Conservation (phyloP, 768 basidiomycete species). For the Pisolithus sp. region DNA sequence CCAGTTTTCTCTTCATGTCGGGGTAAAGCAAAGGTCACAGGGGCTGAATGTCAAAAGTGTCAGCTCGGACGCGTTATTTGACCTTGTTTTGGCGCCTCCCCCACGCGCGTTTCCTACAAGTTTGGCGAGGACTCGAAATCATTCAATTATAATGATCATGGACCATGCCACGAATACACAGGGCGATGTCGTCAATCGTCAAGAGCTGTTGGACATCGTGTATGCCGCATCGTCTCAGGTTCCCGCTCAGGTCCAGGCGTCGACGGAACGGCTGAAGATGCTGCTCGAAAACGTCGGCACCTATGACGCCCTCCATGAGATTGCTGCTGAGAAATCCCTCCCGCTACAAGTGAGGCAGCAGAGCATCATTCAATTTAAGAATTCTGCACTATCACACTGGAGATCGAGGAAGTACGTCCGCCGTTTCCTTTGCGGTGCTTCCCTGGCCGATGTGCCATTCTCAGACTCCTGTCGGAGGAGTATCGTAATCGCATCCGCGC, state of each 20-base stretch:
- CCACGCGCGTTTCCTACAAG: not conserved
- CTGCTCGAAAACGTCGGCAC: constrained; percentile 64
- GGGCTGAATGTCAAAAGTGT: not conserved
- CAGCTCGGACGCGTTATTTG: constrained; percentile 42
- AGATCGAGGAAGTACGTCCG: constrained; percentile 59
- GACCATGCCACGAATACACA: constrained; percentile 6
- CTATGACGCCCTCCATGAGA: constrained; percentile 65
- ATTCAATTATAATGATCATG: constrained; percentile 15
- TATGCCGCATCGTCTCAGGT: constrained; percentile 69
- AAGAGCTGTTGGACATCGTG: constrained; percentile 64
- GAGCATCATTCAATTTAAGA: constrained; percentile 88
- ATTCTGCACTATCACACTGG: constrained; percentile 70
- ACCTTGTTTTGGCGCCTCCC: constrained; percentile 19
- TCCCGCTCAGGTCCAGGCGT: constrained; percentile 42
- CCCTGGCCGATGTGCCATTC: constrained; percentile 7
- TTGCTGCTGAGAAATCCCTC: constrained; percentile 55
- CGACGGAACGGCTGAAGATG: constrained; percentile 55
- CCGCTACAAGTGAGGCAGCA: constrained; percentile 68
- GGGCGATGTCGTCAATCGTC: constrained; percentile 41
- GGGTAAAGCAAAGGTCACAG: not conserved
- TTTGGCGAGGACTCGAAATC: not conserved
- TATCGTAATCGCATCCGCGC: constrained; percentile 60
- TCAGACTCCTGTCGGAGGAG: constrained; percentile 63
- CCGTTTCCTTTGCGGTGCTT: not conserved
- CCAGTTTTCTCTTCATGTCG: not conserved